Conservation (phyloP, 75 land plant species). For the Cryptomeria japonica region DNA sequence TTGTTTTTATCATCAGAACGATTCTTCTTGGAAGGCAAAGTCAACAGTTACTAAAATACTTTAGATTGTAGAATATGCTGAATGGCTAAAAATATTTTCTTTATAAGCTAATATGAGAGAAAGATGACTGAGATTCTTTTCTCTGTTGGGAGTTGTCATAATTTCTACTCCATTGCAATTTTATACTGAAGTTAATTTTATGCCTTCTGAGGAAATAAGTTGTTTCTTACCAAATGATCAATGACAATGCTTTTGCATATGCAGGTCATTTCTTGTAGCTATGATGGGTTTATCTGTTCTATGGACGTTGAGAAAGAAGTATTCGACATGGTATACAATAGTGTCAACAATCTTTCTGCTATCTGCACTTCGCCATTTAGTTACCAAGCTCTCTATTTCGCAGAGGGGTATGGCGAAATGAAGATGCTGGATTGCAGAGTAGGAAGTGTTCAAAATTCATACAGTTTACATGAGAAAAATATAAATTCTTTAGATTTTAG, state of each 20-base stretch:
- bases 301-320: constrained; percentile 73
- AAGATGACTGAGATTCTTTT: too few species aligned
- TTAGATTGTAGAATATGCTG: background rate
- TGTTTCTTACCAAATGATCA: background rate
- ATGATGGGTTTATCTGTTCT: constrained; percentile 62
- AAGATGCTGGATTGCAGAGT: constrained; percentile 54
- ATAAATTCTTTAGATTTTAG: constrained; percentile 71
- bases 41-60: background rate
- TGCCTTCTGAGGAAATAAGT: background rate
- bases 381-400: constrained; percentile 35
- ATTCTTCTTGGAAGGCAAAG: background rate
- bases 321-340: constrained; percentile 49
- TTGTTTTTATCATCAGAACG: background rate
- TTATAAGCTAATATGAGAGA: too few species aligned
- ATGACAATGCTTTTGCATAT: background rate
- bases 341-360: constrained; percentile 41
- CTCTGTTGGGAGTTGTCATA: too few species aligned
- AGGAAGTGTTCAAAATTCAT: constrained; percentile 25
- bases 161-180: too few species aligned
- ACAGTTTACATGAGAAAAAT: constrained; percentile 44
- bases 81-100: too few species aligned
- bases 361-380: constrained; percentile 29
- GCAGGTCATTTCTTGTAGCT: constrained; percentile 74
- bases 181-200: too few species aligned
- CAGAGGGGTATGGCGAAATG: constrained; percentile 54